Evolutionary conservation across 495 filamentous ascomycete species (phyloP).

Genomic region (Hypomontagnella monticulosa): DNA sequence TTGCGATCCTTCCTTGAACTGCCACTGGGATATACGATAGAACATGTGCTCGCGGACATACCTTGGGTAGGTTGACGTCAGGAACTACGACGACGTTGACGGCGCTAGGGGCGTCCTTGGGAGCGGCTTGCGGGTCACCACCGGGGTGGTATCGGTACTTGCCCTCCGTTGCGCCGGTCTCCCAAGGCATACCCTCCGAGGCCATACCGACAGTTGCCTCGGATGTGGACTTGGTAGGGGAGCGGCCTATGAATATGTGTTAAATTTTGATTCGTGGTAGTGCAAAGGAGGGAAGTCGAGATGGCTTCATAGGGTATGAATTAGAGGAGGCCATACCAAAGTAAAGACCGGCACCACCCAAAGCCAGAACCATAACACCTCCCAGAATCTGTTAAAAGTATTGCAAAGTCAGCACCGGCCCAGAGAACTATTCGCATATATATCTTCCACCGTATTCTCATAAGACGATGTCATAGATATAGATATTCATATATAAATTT

Average conservation of each 20-base stretch:
- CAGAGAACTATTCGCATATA: not conserved
- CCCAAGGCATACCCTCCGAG: slow-evolving; percentile 86
- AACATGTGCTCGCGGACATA: slow-evolving; percentile 50
- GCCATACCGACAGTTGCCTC: slow-evolving; percentile 80
- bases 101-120: slow-evolving; percentile 91
- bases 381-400: slow-evolving; percentile 74
- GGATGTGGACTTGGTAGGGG: slow-evolving; percentile 84
- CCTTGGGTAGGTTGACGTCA: slow-evolving; percentile 91
- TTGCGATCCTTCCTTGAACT: no score
- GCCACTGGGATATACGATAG: not conserved
- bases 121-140: slow-evolving; percentile 76
- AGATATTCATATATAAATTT: not conserved
- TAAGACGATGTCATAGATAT: not conserved
- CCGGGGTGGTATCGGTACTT: slow-evolving; percentile 95
- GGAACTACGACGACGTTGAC: slow-evolving; percentile 94
- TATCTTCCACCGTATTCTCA: not conserved
- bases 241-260: slow-evolving; percentile 68
- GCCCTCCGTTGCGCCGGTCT: slow-evolving; percentile 68
- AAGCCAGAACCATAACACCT: slow-evolving; percentile 89
- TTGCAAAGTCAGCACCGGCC: slow-evolving; percentile 33
- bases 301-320: slow-evolving; percentile 21
- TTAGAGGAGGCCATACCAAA: slow-evolving; percentile 64
- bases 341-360: slow-evolving; percentile 88
- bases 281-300: not conserved
- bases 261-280: not conserved